These are phyloP conservation scores for Lactarius tabidus DNA, from an alignment of 768 basidiomycete species.

Conservation along the genomic window DNA sequence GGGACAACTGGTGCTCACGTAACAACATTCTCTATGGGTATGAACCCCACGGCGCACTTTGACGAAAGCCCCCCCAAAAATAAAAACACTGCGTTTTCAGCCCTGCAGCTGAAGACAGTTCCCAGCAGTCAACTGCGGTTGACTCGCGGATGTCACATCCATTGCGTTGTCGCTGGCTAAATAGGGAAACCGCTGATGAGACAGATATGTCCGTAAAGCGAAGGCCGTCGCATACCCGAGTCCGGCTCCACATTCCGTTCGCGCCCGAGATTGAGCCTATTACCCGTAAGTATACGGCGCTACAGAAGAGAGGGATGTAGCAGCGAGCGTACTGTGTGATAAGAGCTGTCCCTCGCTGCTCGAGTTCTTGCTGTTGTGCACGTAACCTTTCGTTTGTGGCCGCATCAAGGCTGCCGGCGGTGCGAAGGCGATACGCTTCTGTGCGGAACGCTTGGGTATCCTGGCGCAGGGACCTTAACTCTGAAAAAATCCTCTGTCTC, in stretches of 20 bases:
- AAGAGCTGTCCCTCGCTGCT: constrained; percentile 9
- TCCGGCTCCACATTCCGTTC: constrained; percentile 1
- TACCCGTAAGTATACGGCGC: background rate
- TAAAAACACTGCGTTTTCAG: no score
- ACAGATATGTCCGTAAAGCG: background rate
- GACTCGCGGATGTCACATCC: background rate
- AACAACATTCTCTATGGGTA: no score
- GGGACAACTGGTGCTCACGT: no score
- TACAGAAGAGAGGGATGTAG: background rate
- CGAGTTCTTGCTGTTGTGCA: constrained; percentile 8
- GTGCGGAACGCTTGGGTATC: constrained; percentile 14
- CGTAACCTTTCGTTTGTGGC: constrained; percentile 9
- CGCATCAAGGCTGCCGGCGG: background rate
- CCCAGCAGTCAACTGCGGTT: background rate
- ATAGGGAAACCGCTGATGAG: background rate
- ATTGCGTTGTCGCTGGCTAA: background rate
- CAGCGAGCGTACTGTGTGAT: constrained; percentile 5
- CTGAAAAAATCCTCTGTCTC: constrained; percentile 4
- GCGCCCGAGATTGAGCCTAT: constrained; percentile 13
- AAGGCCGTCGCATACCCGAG: background rate
- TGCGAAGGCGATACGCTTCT: constrained; percentile 16
- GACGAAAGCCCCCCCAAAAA: no score
- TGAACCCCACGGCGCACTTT: no score
- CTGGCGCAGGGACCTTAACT: constrained; percentile 5
- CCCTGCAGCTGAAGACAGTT: constrained; percentile 14